phyloP scores from a whole-genome alignment of 441 rosid genomes.

The Capsella rubella region DNA sequence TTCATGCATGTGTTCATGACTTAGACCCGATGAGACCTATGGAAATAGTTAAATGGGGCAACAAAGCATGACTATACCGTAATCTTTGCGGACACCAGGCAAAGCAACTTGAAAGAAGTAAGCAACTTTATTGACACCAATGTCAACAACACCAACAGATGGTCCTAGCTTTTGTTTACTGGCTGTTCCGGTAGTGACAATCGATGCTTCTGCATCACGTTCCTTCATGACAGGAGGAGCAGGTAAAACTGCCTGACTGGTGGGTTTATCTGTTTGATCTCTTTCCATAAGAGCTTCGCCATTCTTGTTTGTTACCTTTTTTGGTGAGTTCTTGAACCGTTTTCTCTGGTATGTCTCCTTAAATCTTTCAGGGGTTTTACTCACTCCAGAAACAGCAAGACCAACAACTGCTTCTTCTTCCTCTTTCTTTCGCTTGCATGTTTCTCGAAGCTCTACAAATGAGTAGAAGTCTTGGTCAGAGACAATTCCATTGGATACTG shows the following conservation, averaged over 20 bases:
- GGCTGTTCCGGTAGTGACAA: constrained; percentile 55
- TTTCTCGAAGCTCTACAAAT: constrained; percentile 40
- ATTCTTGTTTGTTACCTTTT: constrained; percentile 31
- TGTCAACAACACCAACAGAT: constrained; percentile 60
- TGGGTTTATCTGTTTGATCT: constrained; percentile 40
- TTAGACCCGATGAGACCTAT: constrained; percentile 2
- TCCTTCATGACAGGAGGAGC: constrained; percentile 47
- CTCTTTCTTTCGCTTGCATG: constrained; percentile 31
- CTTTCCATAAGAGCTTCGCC: constrained; percentile 25
- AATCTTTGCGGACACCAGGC: constrained; percentile 64
- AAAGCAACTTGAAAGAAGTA: constrained; percentile 66
- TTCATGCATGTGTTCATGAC: constrained; percentile 19
- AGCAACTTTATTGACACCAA: constrained; percentile 63
- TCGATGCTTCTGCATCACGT: constrained; percentile 41
- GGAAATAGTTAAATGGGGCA: constrained; percentile 13
- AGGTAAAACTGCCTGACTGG: constrained; percentile 25
- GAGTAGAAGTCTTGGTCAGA: constrained; percentile 31
- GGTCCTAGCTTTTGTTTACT: constrained; percentile 48
- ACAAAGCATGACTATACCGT: constrained; percentile 44
- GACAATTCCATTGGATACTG: constrained; percentile 15
- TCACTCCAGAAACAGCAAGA: constrained; percentile 27
- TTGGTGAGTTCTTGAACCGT: constrained; percentile 22
- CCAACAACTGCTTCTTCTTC: constrained; percentile 33
- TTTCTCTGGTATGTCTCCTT: constrained; percentile 49
- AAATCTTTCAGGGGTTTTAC: constrained; percentile 45